Evolutionary conservation across 2,329 filamentous ascomycete species (phyloP).

Genomic region (Diaporthe sp.): DNA sequence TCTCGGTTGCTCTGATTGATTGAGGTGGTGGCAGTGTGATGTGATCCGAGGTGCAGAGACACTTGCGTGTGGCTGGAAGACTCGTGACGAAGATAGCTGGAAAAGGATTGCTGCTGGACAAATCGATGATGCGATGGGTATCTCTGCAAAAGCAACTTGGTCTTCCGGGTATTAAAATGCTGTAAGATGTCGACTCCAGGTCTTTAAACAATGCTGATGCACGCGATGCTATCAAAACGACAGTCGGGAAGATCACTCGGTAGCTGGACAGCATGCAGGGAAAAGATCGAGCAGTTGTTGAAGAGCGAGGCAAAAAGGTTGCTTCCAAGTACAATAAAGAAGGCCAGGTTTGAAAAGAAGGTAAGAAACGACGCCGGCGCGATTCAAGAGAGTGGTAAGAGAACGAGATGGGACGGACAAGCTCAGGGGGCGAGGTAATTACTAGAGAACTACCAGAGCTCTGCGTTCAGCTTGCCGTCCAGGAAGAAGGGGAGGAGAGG

Average conservation of each 20-base stretch:
- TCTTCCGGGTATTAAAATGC: conserved; percentile 34
- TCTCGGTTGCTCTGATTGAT: neutral
- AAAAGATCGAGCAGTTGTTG: neutral
- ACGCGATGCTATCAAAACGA: conserved; percentile 27
- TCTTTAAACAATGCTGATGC: conserved; percentile 39
- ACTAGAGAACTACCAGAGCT: conserved; percentile 64
- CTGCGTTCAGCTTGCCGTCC: conserved; percentile 52
- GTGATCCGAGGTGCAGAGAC: conserved; percentile 46
- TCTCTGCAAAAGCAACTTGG: conserved; percentile 29
- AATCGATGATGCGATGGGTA: conserved; percentile 35
- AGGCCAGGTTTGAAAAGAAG: conserved; percentile 39
- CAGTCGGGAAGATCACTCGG: neutral
- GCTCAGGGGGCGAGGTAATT: conserved; percentile 46
- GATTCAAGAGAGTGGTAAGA: conserved; percentile 31
- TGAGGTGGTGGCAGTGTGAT: conserved; percentile 38
- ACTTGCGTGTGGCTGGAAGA: conserved; percentile 44
- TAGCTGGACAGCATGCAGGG: conserved; percentile 34
- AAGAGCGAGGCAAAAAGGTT: neutral
- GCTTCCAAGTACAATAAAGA: conserved; percentile 10
- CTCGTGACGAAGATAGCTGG: conserved; percentile 28
- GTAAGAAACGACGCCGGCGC: conserved; percentile 40
- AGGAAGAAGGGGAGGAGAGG: conserved; percentile 38
- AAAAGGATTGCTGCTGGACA: conserved; percentile 17
- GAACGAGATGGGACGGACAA: conserved; percentile 42
- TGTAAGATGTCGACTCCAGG: conserved; percentile 39